Percentiles rank a stretch among this genome's conserved stretches.
phyloP scores from a whole-genome alignment of 2,329 filamentous ascomycete genomes.

The Hypoxylon sp. region DNA sequence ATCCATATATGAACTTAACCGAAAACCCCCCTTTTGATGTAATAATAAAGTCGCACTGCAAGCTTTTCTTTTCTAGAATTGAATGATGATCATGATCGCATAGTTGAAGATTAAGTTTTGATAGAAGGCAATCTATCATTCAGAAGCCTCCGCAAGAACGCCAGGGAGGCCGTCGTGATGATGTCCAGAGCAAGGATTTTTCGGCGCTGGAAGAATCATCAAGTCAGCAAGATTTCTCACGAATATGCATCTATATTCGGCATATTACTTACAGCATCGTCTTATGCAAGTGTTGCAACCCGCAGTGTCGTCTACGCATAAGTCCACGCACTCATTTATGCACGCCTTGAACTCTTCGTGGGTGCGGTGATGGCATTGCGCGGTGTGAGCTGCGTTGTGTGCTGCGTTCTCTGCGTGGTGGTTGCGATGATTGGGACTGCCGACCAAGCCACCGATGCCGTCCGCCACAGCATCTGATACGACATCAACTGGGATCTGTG shows the following conservation, averaged over 20 bases:
- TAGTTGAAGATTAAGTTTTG: too few relatives aligned
- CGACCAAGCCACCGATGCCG: conserved; percentile 26
- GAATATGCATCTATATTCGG: too few relatives aligned
- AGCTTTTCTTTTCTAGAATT: too few relatives aligned
- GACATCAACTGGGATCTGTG: conserved; percentile 4
- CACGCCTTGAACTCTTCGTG: conserved; percentile 22
- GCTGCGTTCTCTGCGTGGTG: background rate
- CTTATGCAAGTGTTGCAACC: conserved; percentile 29
- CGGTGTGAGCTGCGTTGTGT: background rate
- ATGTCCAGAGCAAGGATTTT: conserved; percentile 3
- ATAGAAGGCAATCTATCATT: background rate
- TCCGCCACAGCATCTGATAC: conserved; percentile 22
- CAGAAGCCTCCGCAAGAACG: conserved; percentile 1
- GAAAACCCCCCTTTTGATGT: background rate
- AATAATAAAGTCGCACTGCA: conserved; percentile 2
- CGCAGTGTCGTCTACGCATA: conserved; percentile 18
- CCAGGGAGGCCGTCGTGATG: background rate
- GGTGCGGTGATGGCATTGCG: conserved; percentile 12
- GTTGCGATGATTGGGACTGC: background rate
- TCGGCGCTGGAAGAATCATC: conserved; percentile 1
- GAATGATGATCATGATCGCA: too few relatives aligned
- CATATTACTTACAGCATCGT: conserved; percentile 30
- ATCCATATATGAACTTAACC: background rate
- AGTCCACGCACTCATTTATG: conserved; percentile 22
- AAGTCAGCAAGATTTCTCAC: conserved; percentile 6